phyloP scores from a whole-genome alignment of 192 early-diverging fungal genomes.

The Backusella mclennaniae region DNA sequence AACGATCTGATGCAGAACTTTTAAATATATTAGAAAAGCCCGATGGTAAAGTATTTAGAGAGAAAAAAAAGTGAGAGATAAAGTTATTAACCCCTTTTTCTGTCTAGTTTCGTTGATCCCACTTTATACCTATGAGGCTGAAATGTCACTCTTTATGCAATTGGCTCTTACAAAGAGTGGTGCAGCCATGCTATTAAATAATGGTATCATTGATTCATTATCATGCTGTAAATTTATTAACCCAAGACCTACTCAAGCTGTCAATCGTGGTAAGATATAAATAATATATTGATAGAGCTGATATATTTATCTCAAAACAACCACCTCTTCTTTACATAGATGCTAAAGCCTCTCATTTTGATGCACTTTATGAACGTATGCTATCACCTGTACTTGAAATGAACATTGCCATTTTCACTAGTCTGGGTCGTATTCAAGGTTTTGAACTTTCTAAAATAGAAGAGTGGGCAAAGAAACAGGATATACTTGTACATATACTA shows the following conservation, averaged over 20 bases:
- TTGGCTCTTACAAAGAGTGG: slow-evolving; percentile 72
- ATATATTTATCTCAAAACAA: not conserved
- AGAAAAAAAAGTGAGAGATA: not conserved
- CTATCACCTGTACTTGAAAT: slow-evolving; percentile 4
- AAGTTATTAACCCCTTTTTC: not conserved
- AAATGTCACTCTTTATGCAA: slow-evolving; percentile 81
- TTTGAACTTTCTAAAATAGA: not conserved
- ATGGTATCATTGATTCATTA: slow-evolving; percentile 77
- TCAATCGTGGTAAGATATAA: not conserved
- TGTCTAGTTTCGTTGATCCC: slow-evolving; percentile 47
- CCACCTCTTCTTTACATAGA: not conserved
- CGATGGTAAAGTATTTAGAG: slow-evolving; percentile 24
- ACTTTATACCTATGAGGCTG: slow-evolving; percentile 76
- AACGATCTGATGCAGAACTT: slow-evolving; percentile 59
- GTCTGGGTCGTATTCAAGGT: not conserved
- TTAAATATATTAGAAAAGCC: slow-evolving; percentile 49
- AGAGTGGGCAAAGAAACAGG: slow-evolving; percentile 25
- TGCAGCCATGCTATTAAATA: slow-evolving; percentile 73
- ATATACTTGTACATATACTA: slow-evolving; percentile 56
- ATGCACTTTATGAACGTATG: slow-evolving; percentile 1
- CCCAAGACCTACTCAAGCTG: slow-evolving; percentile 49
- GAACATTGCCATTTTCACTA: not conserved
- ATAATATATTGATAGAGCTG: not conserved
- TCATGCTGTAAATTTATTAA: slow-evolving; percentile 72
- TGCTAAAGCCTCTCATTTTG: not conserved